A percentile compares a stretch with the other conserved stretches of the same genome.
Evolutionary conservation across 2,329 filamentous ascomycete genomes (phyloP).

Genomic region (Beauveria varroae): DNA sequence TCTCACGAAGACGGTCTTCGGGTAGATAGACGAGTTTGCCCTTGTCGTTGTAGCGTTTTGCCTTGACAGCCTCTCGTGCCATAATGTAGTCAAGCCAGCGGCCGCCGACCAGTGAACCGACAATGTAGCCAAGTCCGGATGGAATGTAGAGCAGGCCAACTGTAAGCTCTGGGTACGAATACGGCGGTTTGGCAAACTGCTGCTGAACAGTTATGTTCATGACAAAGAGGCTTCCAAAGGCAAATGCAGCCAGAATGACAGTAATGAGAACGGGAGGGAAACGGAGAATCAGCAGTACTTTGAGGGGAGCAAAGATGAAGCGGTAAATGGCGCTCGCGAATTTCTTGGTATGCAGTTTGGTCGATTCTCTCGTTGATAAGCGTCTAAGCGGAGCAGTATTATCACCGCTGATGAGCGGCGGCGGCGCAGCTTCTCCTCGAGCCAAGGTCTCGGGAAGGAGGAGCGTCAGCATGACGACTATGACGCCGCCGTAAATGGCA

Average conservation of each 20-base stretch:
- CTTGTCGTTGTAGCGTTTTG: constrained; percentile 57
- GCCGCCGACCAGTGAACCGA: constrained; percentile 62
- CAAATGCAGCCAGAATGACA: constrained; percentile 66
- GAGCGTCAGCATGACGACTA: constrained; percentile 45
- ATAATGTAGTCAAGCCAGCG: constrained; percentile 77
- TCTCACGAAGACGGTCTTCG: constrained; percentile 77
- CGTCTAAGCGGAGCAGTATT: background rate
- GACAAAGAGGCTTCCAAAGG: constrained; percentile 68
- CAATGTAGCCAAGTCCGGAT: constrained; percentile 63
- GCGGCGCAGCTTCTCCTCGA: background rate
- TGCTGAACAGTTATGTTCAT: constrained; percentile 71
- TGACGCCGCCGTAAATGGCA: constrained; percentile 53
- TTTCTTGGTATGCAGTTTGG: constrained; percentile 17
- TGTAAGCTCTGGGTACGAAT: constrained; percentile 59
- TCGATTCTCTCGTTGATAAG: constrained; percentile 3
- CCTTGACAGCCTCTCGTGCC: constrained; percentile 64
- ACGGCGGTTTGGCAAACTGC: constrained; percentile 59
- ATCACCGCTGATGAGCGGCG: background rate
- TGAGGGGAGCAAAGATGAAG: constrained; percentile 63
- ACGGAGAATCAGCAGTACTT: constrained; percentile 61
- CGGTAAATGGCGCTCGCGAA: constrained; percentile 48
- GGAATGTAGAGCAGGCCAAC: constrained; percentile 74
- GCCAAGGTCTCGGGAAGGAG: constrained; percentile 53
- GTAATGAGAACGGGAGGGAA: constrained; percentile 68
- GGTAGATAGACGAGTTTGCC: constrained; percentile 62